Conservation (phyloP, 225 moss, liverwort and hornwort genomes). For the Lunularia cruciata region DNA sequence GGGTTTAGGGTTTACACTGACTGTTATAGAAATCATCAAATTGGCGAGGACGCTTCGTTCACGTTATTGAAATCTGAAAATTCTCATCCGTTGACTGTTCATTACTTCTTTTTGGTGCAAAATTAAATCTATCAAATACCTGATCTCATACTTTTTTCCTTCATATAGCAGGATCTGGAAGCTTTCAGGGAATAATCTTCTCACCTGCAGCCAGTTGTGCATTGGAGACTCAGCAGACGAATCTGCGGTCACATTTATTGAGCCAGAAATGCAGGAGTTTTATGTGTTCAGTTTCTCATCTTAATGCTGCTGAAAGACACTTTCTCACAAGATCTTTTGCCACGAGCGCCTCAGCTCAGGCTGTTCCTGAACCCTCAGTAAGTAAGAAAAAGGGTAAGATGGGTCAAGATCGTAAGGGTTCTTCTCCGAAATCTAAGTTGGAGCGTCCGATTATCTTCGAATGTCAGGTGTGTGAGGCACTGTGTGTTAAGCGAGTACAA, state of each 20-base stretch:
- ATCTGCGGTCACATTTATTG: background rate
- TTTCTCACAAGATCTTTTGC: background rate
- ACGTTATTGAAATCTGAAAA: too few species aligned
- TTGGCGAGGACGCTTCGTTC: too few species aligned
- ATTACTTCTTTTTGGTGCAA: too few species aligned
- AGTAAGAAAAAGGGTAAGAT: background rate
- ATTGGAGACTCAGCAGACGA: background rate
- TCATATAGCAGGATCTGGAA: background rate
- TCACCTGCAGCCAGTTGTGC: background rate
- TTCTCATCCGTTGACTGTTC: too few species aligned
- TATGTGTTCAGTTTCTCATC: background rate
- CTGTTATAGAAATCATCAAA: too few species aligned
- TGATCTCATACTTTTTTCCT: too few species aligned
- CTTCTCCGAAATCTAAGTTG: background rate
- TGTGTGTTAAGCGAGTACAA: slow-evolving; percentile 31
- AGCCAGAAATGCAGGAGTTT: background rate
- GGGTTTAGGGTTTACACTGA: too few species aligned
- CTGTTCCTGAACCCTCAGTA: background rate
- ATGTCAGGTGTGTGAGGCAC: slow-evolving; percentile 30
- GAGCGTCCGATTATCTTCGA: slow-evolving; percentile 36
- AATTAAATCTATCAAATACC: too few species aligned
- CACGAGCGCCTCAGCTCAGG: background rate
- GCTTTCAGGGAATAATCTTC: background rate
- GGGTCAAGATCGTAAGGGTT: background rate
- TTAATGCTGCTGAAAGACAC: background rate